These are phyloP conservation scores for Penicillium sp. DNA, from an alignment of 2,329 filamentous ascomycete genomes.

Conservation along the genomic window DNA sequence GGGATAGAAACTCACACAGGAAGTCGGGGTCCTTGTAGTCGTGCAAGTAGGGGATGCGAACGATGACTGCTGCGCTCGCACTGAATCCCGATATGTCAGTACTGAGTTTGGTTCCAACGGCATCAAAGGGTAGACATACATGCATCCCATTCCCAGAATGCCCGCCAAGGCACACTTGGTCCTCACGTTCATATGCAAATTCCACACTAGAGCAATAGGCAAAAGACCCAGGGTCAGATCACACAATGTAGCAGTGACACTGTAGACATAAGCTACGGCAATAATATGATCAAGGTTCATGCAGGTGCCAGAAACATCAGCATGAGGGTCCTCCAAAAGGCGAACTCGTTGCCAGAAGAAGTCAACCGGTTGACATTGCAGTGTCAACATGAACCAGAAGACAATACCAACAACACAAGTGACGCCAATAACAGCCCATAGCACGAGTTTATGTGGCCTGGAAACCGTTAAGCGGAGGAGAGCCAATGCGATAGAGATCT, in stretches of 20 bases:
- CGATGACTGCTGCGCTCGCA: constrained; percentile 31
- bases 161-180: constrained; percentile 47
- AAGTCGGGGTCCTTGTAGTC: constrained; percentile 28
- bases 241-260: constrained; percentile 40
- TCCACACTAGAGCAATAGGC: constrained; percentile 48
- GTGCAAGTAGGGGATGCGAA: constrained; percentile 31
- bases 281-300: constrained; percentile 42
- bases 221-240: constrained; percentile 49
- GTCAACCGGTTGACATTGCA: constrained; percentile 47
- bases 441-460: constrained; percentile 39
- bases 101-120: neutral
- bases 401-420: constrained; percentile 40
- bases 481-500: constrained; percentile 48
- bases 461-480: constrained; percentile 46
- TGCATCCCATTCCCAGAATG: constrained; percentile 51
- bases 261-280: constrained; percentile 47
- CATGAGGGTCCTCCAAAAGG: constrained; percentile 10
- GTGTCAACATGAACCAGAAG: constrained; percentile 45
- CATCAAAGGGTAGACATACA: constrained; percentile 22
- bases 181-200: constrained; percentile 46
- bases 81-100: constrained; percentile 12
- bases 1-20: constrained; percentile 24
- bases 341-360: constrained; percentile 43
- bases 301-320: constrained; percentile 29
- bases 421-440: constrained; percentile 41